phyloP scores from a whole-genome alignment of 768 basidiomycete genomes.

The Hirschioporus abietinus region DNA sequence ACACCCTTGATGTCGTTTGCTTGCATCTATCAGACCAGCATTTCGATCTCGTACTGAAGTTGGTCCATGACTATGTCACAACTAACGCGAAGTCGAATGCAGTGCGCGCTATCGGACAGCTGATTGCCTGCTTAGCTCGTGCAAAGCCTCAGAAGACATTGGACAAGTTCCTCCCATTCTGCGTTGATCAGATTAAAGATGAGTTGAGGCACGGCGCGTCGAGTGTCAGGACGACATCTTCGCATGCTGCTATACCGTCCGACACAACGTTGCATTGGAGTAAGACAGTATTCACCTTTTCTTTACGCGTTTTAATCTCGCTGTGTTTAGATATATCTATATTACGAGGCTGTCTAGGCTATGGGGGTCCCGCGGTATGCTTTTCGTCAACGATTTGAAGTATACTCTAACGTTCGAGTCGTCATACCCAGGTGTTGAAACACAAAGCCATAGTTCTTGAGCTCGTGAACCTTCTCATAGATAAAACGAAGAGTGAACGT shows the following conservation, averaged over 20 bases:
- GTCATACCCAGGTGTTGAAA: conserved; percentile 51
- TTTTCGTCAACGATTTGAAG: not conserved
- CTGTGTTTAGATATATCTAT: conserved; percentile 62
- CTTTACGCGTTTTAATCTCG: not conserved
- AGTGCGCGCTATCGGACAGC: conserved; percentile 85
- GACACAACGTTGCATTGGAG: conserved; percentile 94
- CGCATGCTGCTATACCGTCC: conserved; percentile 66
- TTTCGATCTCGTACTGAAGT: conserved; percentile 79
- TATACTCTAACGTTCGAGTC: conserved; percentile 8
- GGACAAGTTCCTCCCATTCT: conserved; percentile 75
- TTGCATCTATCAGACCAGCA: conserved; percentile 70
- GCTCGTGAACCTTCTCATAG: conserved; percentile 60
- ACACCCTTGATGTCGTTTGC: conserved; percentile 77
- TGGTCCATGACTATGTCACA: conserved; percentile 84
- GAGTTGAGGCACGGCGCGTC: conserved; percentile 91
- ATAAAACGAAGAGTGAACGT: conserved; percentile 82
- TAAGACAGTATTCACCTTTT: conserved; percentile 29
- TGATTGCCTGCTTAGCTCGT: conserved; percentile 79
- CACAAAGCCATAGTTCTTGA: conserved; percentile 61
- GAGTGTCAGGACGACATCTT: conserved; percentile 74
- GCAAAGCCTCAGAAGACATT: conserved; percentile 72
- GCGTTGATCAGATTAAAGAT: conserved; percentile 68
- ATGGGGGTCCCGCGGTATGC: conserved; percentile 60
- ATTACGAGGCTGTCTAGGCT: conserved; percentile 75
- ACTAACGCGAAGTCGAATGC: conserved; percentile 87